These are phyloP conservation scores for Plasmopara muralis DNA, from an alignment of 352 stramenopile genomes.

Conservation along the genomic window DNA sequence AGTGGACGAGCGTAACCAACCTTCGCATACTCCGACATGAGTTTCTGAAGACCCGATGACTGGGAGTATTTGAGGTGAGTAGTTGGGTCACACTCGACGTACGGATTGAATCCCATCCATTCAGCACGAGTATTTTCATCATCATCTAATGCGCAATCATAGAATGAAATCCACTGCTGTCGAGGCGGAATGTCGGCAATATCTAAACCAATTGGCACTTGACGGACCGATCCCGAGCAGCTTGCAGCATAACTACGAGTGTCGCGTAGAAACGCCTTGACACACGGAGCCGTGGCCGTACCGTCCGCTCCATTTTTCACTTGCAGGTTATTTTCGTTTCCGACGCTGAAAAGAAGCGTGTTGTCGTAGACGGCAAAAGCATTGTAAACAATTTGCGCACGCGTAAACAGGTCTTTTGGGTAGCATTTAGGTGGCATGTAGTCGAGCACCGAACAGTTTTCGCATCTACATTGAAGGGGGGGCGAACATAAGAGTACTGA, in stretches of 20 bases:
- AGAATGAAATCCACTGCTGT: slow-evolving; percentile 50
- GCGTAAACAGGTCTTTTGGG: slow-evolving; percentile 42
- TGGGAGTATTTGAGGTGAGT: slow-evolving; percentile 47
- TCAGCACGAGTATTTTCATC: slow-evolving; percentile 49
- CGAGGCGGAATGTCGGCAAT: slow-evolving; percentile 52
- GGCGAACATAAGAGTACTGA: background rate
- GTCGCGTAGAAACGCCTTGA: slow-evolving; percentile 62
- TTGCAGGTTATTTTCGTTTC: slow-evolving; percentile 56
- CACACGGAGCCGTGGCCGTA: slow-evolving; percentile 40
- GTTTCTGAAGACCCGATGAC: slow-evolving; percentile 46
- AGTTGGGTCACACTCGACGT: slow-evolving; percentile 56
- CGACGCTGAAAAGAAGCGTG: slow-evolving; percentile 50
- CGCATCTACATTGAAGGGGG: slow-evolving; percentile 26
- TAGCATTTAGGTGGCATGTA: slow-evolving; percentile 46
- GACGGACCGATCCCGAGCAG: slow-evolving; percentile 33
- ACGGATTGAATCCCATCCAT: slow-evolving; percentile 64
- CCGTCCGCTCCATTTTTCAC: slow-evolving; percentile 19
- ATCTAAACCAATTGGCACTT: slow-evolving; percentile 59
- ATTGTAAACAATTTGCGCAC: slow-evolving; percentile 59
- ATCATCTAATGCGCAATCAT: slow-evolving; percentile 45
- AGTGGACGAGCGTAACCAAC: slow-evolving; percentile 47
- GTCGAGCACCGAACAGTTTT: slow-evolving; percentile 52
- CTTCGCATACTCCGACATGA: slow-evolving; percentile 53
- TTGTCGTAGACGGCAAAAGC: slow-evolving; percentile 72
- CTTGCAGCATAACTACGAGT: slow-evolving; percentile 38